phyloP scores from a whole-genome alignment of 768 basidiomycete genomes.

The Melanogaster broomeanus region DNA sequence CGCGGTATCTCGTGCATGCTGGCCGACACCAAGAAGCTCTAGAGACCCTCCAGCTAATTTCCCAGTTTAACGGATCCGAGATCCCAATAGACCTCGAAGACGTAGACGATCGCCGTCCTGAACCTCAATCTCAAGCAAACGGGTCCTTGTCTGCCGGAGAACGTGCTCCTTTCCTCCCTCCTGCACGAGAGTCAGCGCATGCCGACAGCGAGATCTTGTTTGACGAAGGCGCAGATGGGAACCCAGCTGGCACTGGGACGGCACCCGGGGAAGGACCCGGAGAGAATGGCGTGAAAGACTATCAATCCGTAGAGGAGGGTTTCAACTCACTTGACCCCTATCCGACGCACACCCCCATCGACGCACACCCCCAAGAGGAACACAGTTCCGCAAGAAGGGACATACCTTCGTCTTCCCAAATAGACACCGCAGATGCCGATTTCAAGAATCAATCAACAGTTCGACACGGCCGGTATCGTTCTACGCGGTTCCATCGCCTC shows the following conservation, averaged over 20 bases:
- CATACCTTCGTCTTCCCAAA: constrained; percentile 16
- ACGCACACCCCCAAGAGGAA: constrained; percentile 26
- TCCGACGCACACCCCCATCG: constrained; percentile 23
- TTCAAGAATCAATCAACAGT: constrained; percentile 12
- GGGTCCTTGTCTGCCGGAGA: constrained; percentile 20
- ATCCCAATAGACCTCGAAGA: constrained; percentile 70
- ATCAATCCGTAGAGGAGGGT: constrained; percentile 31
- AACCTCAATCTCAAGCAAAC: constrained; percentile 14
- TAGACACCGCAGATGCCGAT: constrained; percentile 11
- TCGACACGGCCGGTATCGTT: neutral
- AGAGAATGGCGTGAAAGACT: constrained; percentile 24
- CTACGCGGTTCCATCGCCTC: constrained; percentile 34
- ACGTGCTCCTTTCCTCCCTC: constrained; percentile 29
- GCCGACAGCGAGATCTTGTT: constrained; percentile 4
- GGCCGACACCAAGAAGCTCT: constrained; percentile 85
- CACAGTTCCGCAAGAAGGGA: constrained; percentile 33
- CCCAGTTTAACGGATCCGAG: constrained; percentile 79
- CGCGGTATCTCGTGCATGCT: constrained; percentile 88
- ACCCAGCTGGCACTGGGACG: neutral
- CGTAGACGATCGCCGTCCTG: constrained; percentile 50
- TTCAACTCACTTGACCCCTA: constrained; percentile 31
- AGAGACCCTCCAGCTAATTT: constrained; percentile 80
- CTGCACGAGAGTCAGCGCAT: constrained; percentile 13
- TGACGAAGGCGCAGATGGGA: constrained; percentile 30
- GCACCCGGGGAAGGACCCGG: constrained; percentile 6